Base-by-base conservation (phyloP, 345 rosid genomes). In the Nephelium lappaceum region DNA sequence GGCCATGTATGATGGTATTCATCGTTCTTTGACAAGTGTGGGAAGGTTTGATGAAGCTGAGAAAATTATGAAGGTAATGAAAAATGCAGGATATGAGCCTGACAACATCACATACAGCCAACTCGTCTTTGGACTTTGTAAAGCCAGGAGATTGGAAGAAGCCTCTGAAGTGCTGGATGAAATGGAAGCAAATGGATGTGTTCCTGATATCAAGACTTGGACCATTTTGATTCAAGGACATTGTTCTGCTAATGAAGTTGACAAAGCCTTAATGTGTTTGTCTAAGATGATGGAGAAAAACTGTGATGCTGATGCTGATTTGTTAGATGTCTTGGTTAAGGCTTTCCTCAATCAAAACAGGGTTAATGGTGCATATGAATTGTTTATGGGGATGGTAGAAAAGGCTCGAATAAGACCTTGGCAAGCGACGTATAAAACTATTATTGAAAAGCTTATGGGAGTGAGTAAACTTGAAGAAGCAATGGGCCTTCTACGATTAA, bases 41-140 rank as follows among this genome's bases (percentile, higher is more conserved):
- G 94, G 90, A 66, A 84, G 83, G 72, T 91, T 95, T 78, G 93
- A 88, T 23, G 91, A 90, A 81, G 98, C 97, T 0, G 90, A 83
- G 77, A 83, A 93, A 51, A 81, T 92, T 4, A 45, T 89, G 80
- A 76, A 87, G 72, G 86, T 74, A 63, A 95, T 95, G 97, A 84
- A 78, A 82, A 83, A 81, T 76, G 92, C 95, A 6, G 95, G 97
- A 57, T 88, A 77, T 65, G 86, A 82, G 83, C 98, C 94, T 16
- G 98, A 93, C 81, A 95, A 93, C 83, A 89, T 93, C 71, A 89
- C 97, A 5, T 92, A 93, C 82, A 93, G 94, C 85, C 98, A 95
- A 76, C 78, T 91, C 47, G 85, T 93, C 36, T 93, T 91, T 63
- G 98, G 98, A 74, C 94, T 95, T 71, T 95, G 97, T 83, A 93